Percentiles rank a stretch among this genome's conserved stretches.
These are phyloP conservation scores for Cicer chorassanicum DNA, from an alignment of 306 rosid genomes.

Conservation along the genomic window DNA sequence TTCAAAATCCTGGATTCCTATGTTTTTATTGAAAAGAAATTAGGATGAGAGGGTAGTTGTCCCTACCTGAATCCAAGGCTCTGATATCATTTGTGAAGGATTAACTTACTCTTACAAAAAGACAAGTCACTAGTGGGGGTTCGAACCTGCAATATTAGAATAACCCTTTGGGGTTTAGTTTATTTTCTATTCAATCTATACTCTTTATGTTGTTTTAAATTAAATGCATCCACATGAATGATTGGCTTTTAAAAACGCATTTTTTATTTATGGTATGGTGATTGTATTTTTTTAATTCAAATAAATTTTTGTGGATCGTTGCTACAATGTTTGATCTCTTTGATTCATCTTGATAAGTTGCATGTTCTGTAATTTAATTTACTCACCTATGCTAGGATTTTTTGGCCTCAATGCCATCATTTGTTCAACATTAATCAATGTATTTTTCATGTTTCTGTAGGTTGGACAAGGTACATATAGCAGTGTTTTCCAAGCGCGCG, in stretches of 20 bases:
- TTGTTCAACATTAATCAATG: conserved; percentile 9
- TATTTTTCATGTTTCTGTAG: conserved; percentile 44
- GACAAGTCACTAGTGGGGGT: too few species aligned
- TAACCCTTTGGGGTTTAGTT: neutral
- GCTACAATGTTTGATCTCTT: neutral
- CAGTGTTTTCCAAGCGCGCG: conserved; percentile 87
- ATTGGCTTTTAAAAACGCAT: neutral
- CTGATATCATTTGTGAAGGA: neutral
- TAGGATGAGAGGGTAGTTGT: neutral
- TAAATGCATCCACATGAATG: neutral
- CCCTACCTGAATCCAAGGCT: neutral
- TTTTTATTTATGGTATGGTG: neutral
- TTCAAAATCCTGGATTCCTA: neutral
- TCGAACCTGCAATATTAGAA: too few species aligned
- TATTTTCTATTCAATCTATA: neutral
- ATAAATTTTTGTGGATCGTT: neutral
- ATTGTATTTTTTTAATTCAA: too few species aligned
- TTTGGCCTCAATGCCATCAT: conserved; percentile 26
- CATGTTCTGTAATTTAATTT: neutral
- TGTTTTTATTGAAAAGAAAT: neutral
- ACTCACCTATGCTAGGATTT: conserved; percentile 7
- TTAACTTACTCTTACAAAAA: too few species aligned
- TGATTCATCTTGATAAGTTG: conserved; percentile 29
- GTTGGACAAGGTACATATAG: conserved; percentile 98
- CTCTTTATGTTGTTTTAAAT: conserved; percentile 2